Base-by-base conservation (phyloP, 2,329 filamentous ascomycete genomes). In the Aspergillus fischeri region DNA sequence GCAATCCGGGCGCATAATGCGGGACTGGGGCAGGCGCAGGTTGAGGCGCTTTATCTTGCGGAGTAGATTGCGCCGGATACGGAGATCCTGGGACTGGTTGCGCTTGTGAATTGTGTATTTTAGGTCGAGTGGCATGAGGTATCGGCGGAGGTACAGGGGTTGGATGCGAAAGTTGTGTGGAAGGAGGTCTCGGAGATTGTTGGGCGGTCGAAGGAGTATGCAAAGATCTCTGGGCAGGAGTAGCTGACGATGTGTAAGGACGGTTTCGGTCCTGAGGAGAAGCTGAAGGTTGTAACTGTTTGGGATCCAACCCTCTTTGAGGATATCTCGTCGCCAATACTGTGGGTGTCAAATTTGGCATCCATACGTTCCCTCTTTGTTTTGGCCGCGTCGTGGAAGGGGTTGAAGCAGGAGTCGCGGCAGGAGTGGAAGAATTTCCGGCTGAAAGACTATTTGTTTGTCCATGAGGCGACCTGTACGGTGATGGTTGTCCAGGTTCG, bases 101-200 rank as follows among this genome's bases (percentile, higher is more conserved):
- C n/a, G 6, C 41, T 21, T 21, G 41, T 7, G 41, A 6, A 21
- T n/a, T n/a, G 41, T 42, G 41, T 11, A 45, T 11, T 45, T 45
- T 45, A 45, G 42, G 42, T 2, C 42, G 42, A 45, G 42, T 45
- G 20, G 42, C 42, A 25, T 45, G 21, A 24, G 42, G 42, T 45
- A 45, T 24, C 24, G 42, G 42, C 20, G 42, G 42, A 45, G 42
- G 42, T 21, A 45, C 42, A 5, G 21, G 42, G 21, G 3, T n/a
- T 11, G 17, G 42, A 10, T 45, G 81, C 28, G 83, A 81, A 80
- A 10, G 9, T 11, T 45, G 42, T 3, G 10, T 11, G 10, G 42
- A 24, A 24, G 42, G 21, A 3, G 9, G 21, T 10, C 2, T 45
- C 4, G 42, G 42, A 24, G 42, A 11, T 25, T 17, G 14, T 11